These are phyloP conservation scores for Gonium pectorale DNA, from an alignment of 139 green algal genomes.

Conservation along the genomic window DNA sequence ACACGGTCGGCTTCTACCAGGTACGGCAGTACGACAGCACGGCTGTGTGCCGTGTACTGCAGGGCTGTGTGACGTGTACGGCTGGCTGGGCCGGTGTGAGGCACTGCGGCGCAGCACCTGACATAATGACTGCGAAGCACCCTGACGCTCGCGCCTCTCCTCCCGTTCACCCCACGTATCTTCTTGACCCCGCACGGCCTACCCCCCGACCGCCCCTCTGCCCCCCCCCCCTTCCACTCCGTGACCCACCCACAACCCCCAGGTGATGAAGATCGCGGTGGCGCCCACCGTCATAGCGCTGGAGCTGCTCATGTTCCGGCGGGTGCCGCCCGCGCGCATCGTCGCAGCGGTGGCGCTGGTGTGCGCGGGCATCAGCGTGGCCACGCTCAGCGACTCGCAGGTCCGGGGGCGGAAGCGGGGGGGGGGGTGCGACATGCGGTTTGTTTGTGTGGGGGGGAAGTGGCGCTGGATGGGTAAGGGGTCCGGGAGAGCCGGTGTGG, in stretches of 20 bases:
- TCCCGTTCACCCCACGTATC: no score
- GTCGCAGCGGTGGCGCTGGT: constrained; percentile 76
- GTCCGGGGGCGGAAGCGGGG: constrained; percentile 7
- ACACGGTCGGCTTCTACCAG: constrained; percentile 94
- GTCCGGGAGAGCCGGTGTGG: no score
- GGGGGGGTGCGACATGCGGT: background rate
- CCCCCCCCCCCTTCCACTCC: background rate
- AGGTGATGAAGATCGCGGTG: constrained; percentile 90
- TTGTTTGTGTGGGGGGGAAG: no score
- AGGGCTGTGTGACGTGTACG: background rate
- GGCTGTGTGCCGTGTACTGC: background rate
- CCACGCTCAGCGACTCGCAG: constrained; percentile 84
- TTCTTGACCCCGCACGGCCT: no score
- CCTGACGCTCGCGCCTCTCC: no score
- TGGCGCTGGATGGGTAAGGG: no score
- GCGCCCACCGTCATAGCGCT: constrained; percentile 86
- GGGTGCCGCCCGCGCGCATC: constrained; percentile 60
- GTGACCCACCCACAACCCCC: background rate
- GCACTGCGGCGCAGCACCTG: no score
- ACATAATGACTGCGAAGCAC: no score
- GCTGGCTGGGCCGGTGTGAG: no score
- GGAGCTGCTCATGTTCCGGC: constrained; percentile 76
- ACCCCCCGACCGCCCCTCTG: no score
- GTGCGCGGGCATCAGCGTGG: constrained; percentile 82
- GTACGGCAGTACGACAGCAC: no score